Conservation (phyloP, 352 stramenopile genomes). For the Thalassiosira sp. region DNA sequence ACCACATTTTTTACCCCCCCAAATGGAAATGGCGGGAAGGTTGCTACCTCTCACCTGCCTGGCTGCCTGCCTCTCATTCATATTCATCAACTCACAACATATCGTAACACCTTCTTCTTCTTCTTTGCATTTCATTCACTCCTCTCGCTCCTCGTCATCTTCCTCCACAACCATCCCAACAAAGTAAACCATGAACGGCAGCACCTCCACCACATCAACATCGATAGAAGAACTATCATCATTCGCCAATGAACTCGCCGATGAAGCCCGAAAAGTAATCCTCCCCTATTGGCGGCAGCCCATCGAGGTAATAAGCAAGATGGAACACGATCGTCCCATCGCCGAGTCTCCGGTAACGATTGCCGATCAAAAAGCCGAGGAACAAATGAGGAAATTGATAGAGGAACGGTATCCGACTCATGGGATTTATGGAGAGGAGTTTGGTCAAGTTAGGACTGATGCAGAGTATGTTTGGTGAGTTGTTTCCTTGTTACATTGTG, state of each 20-base stretch:
- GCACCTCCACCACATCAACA: neutral
- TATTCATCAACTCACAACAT: too few species aligned
- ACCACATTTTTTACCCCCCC: too few species aligned
- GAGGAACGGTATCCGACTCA: slow-evolving; percentile 58
- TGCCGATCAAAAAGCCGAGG: slow-evolving; percentile 61
- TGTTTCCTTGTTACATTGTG: too few species aligned
- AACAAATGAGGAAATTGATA: slow-evolving; percentile 60
- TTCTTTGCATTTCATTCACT: too few species aligned
- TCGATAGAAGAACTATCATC: slow-evolving; percentile 42
- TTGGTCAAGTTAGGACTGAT: slow-evolving; percentile 49
- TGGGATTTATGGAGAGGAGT: slow-evolving; percentile 74
- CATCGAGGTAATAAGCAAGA: slow-evolving; percentile 56
- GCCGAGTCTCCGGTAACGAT: slow-evolving; percentile 65
- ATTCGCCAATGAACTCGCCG: slow-evolving; percentile 62
- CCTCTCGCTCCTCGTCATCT: too few species aligned
- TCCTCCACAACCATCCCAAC: neutral
- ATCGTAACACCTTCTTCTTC: too few species aligned
- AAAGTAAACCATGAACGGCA: too few species aligned
- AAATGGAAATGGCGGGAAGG: too few species aligned
- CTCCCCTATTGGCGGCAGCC: slow-evolving; percentile 60
- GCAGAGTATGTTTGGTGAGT: slow-evolving; percentile 62
- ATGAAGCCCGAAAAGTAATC: slow-evolving; percentile 58
- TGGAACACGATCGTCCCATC: slow-evolving; percentile 50
- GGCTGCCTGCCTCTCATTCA: too few species aligned
- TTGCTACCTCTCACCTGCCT: too few species aligned